Evolutionary conservation across 2,329 filamentous ascomycete genomes (phyloP).

Genomic region (Zymoseptoria ardabiliae): DNA sequence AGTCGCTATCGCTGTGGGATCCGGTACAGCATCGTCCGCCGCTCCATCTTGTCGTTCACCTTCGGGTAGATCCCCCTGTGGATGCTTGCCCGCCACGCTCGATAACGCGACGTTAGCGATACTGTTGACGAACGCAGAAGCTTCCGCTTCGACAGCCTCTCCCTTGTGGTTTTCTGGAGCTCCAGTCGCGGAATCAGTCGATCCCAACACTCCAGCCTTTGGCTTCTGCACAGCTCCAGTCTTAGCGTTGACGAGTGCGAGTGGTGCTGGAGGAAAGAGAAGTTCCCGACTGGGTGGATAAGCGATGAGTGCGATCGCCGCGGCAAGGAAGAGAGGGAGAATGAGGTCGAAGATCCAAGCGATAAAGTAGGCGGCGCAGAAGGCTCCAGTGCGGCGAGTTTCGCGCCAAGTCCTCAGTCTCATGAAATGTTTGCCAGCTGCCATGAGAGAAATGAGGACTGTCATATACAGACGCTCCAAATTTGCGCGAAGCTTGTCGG

Average conservation of each 20-base stretch:
- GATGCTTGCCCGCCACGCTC: conserved; percentile 70
- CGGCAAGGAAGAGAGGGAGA: conserved; percentile 51
- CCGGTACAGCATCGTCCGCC: conserved; percentile 42
- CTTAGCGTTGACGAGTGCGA: conserved; percentile 61
- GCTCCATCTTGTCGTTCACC: conserved; percentile 33
- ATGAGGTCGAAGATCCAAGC: conserved; percentile 71
- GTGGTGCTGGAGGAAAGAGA: conserved; percentile 70
- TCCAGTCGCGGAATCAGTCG: conserved; percentile 68
- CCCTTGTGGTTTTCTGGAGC: conserved; percentile 77
- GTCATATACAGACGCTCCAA: conserved; percentile 78
- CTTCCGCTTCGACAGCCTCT: conserved; percentile 76
- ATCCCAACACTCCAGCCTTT: conserved; percentile 66
- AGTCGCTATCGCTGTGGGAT: conserved; percentile 51
- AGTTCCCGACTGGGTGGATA: conserved; percentile 55
- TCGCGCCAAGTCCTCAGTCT: conserved; percentile 76
- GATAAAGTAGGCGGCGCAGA: conserved; percentile 53
- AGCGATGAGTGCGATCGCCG: conserved; percentile 58
- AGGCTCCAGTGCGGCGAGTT: conserved; percentile 57
- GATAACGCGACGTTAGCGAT: conserved; percentile 66
- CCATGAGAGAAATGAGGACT: conserved; percentile 59
- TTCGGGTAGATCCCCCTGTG: conserved; percentile 55
- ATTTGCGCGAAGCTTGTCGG: conserved; percentile 71
- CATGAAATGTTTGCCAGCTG: conserved; percentile 64
- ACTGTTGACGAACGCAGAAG: conserved; percentile 69
- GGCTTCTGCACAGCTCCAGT: conserved; percentile 73